These are phyloP conservation scores for Mucor irregularis DNA, from an alignment of 371 early-diverging fungal genomes.

Conservation along the genomic window DNA sequence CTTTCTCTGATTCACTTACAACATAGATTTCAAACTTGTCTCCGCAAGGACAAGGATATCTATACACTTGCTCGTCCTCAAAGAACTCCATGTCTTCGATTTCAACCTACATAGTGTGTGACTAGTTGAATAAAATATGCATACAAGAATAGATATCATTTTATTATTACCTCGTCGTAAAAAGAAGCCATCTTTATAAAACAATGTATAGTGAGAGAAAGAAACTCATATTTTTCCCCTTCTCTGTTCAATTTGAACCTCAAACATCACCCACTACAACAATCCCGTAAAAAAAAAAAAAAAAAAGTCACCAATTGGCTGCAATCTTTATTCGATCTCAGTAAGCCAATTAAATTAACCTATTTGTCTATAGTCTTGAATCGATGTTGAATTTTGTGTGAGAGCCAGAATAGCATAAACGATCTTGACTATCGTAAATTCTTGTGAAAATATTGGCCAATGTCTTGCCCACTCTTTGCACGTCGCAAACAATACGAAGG, in stretches of 20 bases:
- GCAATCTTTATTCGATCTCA: neutral
- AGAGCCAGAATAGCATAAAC: slow-evolving; percentile 39
- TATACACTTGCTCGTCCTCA: slow-evolving; percentile 80
- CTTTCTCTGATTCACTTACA: slow-evolving; percentile 31
- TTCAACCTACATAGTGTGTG: slow-evolving; percentile 60
- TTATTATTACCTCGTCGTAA: slow-evolving; percentile 30
- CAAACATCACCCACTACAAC: too few relatives aligned
- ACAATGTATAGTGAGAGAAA: neutral
- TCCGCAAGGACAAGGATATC: slow-evolving; percentile 99
- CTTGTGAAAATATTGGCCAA: slow-evolving; percentile 40
- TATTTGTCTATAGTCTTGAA: slow-evolving; percentile 23
- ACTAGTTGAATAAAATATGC: too few relatives aligned
- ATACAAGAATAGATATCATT: neutral
- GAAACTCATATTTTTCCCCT: slow-evolving; percentile 1
- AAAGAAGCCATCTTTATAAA: slow-evolving; percentile 32
- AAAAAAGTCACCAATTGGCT: neutral
- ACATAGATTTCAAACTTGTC: slow-evolving; percentile 94
- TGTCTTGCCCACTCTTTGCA: slow-evolving; percentile 35
- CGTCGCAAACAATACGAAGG: slow-evolving; percentile 38
- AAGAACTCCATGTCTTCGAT: slow-evolving; percentile 98
- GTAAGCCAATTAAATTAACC: neutral
- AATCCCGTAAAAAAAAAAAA: too few relatives aligned
- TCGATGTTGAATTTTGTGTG: slow-evolving; percentile 45
- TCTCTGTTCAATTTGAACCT: neutral
- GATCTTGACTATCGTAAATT: slow-evolving; percentile 30